Percentiles rank a stretch among this genome's conserved stretches.
Conservation (phyloP, 225 moss, liverwort and hornwort genomes). For the Pleurozium schreberi region DNA sequence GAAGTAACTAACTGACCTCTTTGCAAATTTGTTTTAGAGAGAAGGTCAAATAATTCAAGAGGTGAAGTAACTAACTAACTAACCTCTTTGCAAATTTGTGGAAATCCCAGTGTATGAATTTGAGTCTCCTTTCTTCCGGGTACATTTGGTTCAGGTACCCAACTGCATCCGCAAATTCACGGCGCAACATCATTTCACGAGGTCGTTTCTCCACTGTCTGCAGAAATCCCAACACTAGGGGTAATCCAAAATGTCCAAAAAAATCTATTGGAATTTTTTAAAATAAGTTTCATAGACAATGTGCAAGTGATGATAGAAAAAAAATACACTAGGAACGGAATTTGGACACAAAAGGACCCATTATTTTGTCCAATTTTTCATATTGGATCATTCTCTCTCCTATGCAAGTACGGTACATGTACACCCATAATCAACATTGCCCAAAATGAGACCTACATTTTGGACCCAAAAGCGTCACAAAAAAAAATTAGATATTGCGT, state of each 20-base stretch:
- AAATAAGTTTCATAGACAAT: neutral
- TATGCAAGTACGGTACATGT: neutral
- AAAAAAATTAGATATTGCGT: neutral
- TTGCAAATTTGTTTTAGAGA: neutral
- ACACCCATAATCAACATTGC: neutral
- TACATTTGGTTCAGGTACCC: constrained; percentile 72
- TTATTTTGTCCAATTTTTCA: neutral
- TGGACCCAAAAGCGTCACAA: neutral
- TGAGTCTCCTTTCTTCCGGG: constrained; percentile 56
- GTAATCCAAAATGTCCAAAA: neutral
- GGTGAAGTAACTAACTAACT: neutral
- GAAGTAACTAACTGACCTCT: too few relatives aligned
- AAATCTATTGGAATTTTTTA: neutral
- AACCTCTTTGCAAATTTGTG: constrained; percentile 99
- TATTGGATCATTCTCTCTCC: neutral
- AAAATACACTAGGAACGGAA: neutral
- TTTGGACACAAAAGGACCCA: neutral
- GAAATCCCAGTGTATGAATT: constrained; percentile 97
- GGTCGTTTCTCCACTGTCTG: constrained; percentile 96
- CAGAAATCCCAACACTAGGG: neutral
- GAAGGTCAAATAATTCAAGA: neutral
- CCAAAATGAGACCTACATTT: neutral
- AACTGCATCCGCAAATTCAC: constrained; percentile 84
- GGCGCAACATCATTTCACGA: constrained; percentile 95
- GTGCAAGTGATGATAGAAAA: neutral